These are phyloP conservation scores for Diutina mesorugosa DNA, from an alignment of 1,139 yeast species.

Conservation along the genomic window DNA sequence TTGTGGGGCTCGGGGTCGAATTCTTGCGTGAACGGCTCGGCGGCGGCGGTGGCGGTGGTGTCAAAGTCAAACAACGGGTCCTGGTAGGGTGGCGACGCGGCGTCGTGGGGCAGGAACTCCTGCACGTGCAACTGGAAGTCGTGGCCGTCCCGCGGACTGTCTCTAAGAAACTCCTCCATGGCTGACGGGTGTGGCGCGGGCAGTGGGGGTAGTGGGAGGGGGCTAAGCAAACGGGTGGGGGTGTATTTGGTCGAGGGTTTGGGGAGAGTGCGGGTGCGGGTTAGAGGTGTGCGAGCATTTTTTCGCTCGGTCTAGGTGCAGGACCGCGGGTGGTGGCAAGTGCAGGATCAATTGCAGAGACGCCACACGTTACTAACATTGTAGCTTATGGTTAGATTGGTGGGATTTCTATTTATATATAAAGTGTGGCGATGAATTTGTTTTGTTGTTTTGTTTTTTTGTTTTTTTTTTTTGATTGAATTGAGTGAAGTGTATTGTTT, in stretches of 20 bases:
- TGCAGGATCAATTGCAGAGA: no score
- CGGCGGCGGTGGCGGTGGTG: neutral
- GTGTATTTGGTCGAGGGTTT: neutral
- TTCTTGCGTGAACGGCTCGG: neutral
- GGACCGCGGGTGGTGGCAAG: no score
- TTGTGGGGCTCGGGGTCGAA: neutral
- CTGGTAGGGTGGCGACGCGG: neutral
- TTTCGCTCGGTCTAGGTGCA: neutral
- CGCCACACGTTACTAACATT: no score
- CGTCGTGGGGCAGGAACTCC: neutral
- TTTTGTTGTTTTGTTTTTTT: no score
- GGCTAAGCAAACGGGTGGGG: neutral
- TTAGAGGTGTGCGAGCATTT: neutral
- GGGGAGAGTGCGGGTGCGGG: neutral
- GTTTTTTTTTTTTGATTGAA: no score
- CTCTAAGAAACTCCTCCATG: slow-evolving; percentile 2
- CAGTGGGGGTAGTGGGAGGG: neutral
- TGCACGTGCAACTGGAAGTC: slow-evolving; percentile 1
- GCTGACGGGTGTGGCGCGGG: neutral
- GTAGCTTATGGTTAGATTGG: no score
- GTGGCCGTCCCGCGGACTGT: neutral
- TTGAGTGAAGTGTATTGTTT: no score
- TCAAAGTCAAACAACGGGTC: slow-evolving; percentile 2
- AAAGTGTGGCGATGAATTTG: no score
- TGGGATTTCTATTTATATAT: no score